Evolutionary conservation across 306 rosid species (phyloP), one percentile per base, ranked within the genome.

Genomic region (Rubus idaeus): DNA sequence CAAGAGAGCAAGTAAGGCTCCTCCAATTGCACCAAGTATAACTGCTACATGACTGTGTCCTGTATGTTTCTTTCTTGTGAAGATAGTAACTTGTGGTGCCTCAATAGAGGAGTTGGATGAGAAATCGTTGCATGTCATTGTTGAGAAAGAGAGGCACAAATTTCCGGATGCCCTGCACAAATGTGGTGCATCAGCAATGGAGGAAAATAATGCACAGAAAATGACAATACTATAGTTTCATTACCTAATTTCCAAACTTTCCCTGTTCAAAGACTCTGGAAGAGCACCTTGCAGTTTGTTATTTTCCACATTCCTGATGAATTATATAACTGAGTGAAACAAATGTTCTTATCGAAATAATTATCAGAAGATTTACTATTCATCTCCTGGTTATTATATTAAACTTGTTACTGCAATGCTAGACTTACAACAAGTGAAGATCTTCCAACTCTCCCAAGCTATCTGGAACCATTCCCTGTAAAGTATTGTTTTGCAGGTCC

Each of bases 231-330:
- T 20, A 30, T 30, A 45, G n/a, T 20, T 74, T 35, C 46, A 16
- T 84, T 84, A 94, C 98, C 96, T 89, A 79, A 94, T 80, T 73
- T 94, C 95, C 69, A 94, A 46, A 49, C 82, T 88, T 79, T 86
- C 89, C 84, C 80, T 89, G 80, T 92, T 90, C 89, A 94, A 82
- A 75, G 96, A 83, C 61, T 75, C 85, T 45, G 98, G 95, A 20
- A 94, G 86, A 62, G 96, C 83, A 68, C 97, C 97, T 83, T 89
- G 85, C 64, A 94, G 97, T 37, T 77, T 86, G 84, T 94, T 94
- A 81, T 94, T 91, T 81, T 88, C 95, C 66, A 94, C 80, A 85
- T 94, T 92, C 84, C 98, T 94, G 80, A 23, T 77, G 61, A 75
- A 76, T 71, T 60, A 74, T 75, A 40, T 74, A 50, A 16, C 20